A percentile compares a stretch with the other conserved stretches of the same genome.
Evolutionary conservation across 2,329 filamentous ascomycete species (phyloP).

Genomic region (Fusarium illudens): DNA sequence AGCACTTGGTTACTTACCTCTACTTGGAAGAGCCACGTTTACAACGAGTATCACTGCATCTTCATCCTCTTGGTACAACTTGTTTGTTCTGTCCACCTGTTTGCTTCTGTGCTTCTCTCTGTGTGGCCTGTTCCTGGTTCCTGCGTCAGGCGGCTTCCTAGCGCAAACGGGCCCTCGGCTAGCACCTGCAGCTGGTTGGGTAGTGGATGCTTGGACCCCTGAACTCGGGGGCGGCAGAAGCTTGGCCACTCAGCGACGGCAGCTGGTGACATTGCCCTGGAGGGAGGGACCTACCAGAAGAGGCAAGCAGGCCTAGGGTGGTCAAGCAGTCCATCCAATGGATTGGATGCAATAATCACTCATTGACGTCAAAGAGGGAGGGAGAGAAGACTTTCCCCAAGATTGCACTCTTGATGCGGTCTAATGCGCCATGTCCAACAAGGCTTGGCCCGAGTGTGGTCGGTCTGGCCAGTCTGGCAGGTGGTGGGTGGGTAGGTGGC

Average conservation of each 20-base stretch:
- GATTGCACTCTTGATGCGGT: slow-evolving; percentile 19
- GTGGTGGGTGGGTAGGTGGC: slow-evolving; percentile 11
- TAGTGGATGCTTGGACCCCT: slow-evolving; percentile 20
- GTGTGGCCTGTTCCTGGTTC: slow-evolving; percentile 32
- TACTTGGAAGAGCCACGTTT: background rate
- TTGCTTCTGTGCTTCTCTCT: background rate
- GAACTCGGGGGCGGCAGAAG: slow-evolving; percentile 1
- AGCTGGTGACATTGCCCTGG: slow-evolving; percentile 17
- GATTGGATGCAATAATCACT: slow-evolving; percentile 1
- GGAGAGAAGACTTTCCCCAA: slow-evolving; percentile 12
- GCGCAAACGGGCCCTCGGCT: slow-evolving; percentile 33
- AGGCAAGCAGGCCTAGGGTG: slow-evolving; percentile 12
- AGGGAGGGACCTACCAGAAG: slow-evolving; percentile 26
- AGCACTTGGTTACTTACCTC: no score
- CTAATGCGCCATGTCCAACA: slow-evolving; percentile 9
- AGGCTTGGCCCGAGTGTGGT: slow-evolving; percentile 5
- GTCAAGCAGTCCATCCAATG: no score
- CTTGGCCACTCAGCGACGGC: slow-evolving; percentile 11
- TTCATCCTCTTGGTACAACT: background rate
- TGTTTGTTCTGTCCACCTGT: background rate
- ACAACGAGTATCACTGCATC: no score
- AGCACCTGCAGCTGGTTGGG: slow-evolving; percentile 22
- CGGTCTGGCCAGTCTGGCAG: no score
- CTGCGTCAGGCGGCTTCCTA: slow-evolving; percentile 37
- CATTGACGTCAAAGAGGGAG: slow-evolving; percentile 18